Evolutionary conservation across 371 early-diverging fungal species (phyloP).

Genomic region (Nematocida sp.): DNA sequence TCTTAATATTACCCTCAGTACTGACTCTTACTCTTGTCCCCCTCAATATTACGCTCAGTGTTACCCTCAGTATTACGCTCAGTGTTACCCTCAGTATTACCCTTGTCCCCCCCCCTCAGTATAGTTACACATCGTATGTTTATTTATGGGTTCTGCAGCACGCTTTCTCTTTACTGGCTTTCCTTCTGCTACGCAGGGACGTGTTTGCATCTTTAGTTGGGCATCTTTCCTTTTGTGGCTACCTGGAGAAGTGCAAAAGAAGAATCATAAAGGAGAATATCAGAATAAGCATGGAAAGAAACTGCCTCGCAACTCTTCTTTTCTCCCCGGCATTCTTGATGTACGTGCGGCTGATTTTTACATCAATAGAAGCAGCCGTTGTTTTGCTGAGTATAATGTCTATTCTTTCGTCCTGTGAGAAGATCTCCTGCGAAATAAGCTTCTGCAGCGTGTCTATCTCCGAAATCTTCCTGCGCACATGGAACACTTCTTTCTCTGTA

Average conservation of each 20-base stretch:
- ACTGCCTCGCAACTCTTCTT: conserved; percentile 5
- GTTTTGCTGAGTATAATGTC: conserved; percentile 34
- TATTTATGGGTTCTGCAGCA: too few relatives aligned
- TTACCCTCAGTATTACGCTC: too few relatives aligned
- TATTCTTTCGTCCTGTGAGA: conserved; percentile 41
- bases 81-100: too few relatives aligned
- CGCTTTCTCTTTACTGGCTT: too few relatives aligned
- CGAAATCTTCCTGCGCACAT: conserved; percentile 26
- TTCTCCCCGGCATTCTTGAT: conserved; percentile 26
- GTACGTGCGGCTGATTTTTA: conserved; percentile 41
- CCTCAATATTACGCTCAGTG: too few relatives aligned
- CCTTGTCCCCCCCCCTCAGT: too few relatives aligned
- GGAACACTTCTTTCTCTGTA: conserved; percentile 23
- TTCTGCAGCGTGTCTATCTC: conserved; percentile 44
- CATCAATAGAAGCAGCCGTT: conserved; percentile 22
- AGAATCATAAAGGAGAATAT: conserved; percentile 38
- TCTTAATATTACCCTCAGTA: too few relatives aligned
- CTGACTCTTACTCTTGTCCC: too few relatives aligned
- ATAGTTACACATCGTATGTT: too few relatives aligned
- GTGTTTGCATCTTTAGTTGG: too few relatives aligned
- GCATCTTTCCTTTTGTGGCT: too few relatives aligned
- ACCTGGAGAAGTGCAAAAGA: conserved; percentile 19
- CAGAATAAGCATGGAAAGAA: conserved; percentile 35
- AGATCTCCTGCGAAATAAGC: conserved; percentile 47
- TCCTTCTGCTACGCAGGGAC: too few relatives aligned